These are phyloP conservation scores for Auriscalpium vulgare DNA, from an alignment of 768 basidiomycete genomes.

Conservation along the genomic window DNA sequence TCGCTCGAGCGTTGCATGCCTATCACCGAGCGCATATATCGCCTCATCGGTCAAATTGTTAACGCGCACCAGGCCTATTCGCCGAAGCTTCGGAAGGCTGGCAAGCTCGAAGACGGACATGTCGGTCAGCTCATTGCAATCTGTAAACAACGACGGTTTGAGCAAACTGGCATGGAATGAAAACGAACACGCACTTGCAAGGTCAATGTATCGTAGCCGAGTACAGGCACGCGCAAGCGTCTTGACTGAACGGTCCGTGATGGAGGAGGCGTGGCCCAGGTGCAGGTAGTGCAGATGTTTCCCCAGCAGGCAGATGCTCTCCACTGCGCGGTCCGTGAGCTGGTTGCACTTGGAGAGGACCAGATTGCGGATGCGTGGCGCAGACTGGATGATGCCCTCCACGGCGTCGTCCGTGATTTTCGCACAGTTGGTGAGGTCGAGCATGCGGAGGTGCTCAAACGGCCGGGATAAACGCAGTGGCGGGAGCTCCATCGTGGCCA, in stretches of 20 bases:
- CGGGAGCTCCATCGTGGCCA: conserved; percentile 37
- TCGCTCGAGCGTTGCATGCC: conserved; percentile 82
- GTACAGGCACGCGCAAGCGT: conserved; percentile 81
- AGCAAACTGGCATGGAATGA: not conserved
- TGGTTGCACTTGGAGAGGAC: conserved; percentile 78
- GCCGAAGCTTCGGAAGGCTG: conserved; percentile 78
- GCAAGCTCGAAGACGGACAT: conserved; percentile 91
- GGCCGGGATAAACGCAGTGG: conserved; percentile 57
- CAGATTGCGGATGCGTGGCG: conserved; percentile 78
- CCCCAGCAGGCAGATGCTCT: conserved; percentile 81
- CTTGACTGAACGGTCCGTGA: conserved; percentile 85
- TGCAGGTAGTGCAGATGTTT: conserved; percentile 92
- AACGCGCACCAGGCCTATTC: conserved; percentile 93
- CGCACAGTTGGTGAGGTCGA: conserved; percentile 84
- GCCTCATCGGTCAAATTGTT: conserved; percentile 91
- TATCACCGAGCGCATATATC: conserved; percentile 79
- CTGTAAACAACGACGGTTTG: conserved; percentile 28
- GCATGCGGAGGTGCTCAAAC: conserved; percentile 84
- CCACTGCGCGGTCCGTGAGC: conserved; percentile 76
- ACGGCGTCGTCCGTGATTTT: conserved; percentile 77
- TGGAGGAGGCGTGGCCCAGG: conserved; percentile 82
- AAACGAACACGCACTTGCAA: conserved; percentile 65
- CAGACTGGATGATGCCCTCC: conserved; percentile 73
- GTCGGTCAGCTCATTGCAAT: conserved; percentile 83
- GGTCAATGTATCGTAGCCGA: conserved; percentile 88